Evolutionary conservation across 225 moss, liverwort and hornwort species (phyloP).

Genomic region (Lunularia cruciata): DNA sequence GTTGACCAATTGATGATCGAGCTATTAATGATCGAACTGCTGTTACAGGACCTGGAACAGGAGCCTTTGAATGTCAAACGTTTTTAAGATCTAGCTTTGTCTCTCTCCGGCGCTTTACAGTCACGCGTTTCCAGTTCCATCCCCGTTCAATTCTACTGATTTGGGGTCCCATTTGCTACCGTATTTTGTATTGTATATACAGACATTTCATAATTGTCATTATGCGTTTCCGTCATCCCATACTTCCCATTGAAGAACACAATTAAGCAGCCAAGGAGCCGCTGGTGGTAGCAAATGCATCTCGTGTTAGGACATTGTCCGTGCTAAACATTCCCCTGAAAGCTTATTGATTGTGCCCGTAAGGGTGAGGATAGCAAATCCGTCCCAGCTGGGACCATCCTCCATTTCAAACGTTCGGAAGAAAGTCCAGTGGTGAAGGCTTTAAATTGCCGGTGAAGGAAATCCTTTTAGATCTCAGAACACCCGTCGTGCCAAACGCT

Average conservation of each 20-base stretch:
- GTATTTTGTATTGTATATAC: background rate
- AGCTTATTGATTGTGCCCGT: no score
- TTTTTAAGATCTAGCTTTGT: conserved; percentile 3
- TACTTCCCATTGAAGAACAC: background rate
- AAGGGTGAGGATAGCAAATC: no score
- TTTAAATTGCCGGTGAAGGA: no score
- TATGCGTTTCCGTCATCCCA: background rate
- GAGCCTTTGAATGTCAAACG: conserved; percentile 7
- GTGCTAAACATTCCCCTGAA: conserved; percentile 5
- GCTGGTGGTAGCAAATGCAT: background rate
- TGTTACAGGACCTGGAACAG: conserved; percentile 11
- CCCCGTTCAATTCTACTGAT: background rate
- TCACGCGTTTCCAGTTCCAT: conserved; percentile 19
- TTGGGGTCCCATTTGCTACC: background rate
- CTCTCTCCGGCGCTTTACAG: conserved; percentile 3
- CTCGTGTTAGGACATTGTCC: background rate
- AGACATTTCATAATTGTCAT: conserved; percentile 13
- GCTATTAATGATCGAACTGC: no score
- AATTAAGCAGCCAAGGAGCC: conserved; percentile 1
- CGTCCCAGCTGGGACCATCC: no score
- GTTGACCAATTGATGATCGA: background rate
- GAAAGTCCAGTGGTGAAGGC: no score
- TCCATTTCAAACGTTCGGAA: no score
- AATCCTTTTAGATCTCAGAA: no score
- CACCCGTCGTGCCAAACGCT: no score